Evolutionary conservation across 768 basidiomycete species (phyloP).

Genomic region (Daedaleopsis sinensis): DNA sequence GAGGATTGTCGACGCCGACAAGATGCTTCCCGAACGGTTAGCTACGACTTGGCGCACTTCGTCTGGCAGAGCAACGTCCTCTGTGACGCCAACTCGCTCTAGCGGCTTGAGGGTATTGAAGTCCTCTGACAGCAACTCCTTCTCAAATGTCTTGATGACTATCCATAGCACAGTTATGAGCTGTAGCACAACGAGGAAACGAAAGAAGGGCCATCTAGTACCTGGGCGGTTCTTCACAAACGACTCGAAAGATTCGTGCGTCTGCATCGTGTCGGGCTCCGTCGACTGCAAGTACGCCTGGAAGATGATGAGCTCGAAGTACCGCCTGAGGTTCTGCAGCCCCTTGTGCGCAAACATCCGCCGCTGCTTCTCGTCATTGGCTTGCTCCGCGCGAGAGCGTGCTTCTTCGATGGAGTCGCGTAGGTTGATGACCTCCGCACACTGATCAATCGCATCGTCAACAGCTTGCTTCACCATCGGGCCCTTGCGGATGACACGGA

Average conservation of each 20-base stretch:
- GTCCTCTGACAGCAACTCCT: conserved; percentile 81
- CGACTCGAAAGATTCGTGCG: conserved; percentile 75
- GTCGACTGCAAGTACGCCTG: conserved; percentile 87
- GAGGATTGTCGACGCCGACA: conserved; percentile 90
- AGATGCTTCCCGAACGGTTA: conserved; percentile 80
- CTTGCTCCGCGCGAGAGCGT: conserved; percentile 75
- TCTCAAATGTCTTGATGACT: conserved; percentile 96
- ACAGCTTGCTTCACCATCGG: conserved; percentile 83
- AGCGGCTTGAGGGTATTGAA: conserved; percentile 81
- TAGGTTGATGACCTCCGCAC: conserved; percentile 80
- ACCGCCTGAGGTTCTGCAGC: conserved; percentile 78
- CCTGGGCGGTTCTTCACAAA: conserved; percentile 88
- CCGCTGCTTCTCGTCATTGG: conserved; percentile 71
- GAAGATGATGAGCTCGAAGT: conserved; percentile 86
- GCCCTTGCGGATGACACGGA: conserved; percentile 87
- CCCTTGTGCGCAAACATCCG: conserved; percentile 68
- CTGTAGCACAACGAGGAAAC: conserved; percentile 44
- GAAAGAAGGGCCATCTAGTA: conserved; percentile 55
- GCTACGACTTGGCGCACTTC: conserved; percentile 88
- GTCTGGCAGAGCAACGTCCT: conserved; percentile 82
- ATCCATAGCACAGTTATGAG: neutral
- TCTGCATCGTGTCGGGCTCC: conserved; percentile 76
- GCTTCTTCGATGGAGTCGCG: conserved; percentile 88
- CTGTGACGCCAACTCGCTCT: conserved; percentile 64
- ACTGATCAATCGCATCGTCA: conserved; percentile 87